phyloP scores from a whole-genome alignment of 1,139 yeast genomes.

The Scheffersomyces segobiensis region DNA sequence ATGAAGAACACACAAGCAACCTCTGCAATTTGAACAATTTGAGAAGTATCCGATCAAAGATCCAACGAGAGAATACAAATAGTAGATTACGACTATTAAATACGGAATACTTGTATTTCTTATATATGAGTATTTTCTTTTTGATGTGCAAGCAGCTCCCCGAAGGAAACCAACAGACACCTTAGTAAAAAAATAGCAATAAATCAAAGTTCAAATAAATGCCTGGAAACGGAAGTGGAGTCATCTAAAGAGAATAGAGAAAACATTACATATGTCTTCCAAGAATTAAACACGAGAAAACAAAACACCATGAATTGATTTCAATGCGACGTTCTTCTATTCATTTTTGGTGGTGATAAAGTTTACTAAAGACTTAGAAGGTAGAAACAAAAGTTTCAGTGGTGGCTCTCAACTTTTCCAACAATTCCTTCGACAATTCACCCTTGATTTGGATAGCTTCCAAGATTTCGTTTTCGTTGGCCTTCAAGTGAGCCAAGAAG shows the following conservation, averaged over 20 bases:
- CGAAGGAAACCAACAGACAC: not conserved
- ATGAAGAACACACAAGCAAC: no score
- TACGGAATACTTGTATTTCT: not conserved
- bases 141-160: not conserved
- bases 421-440: constrained; percentile 83
- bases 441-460: constrained; percentile 86
- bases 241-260: constrained; percentile 5
- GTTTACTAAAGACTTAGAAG: constrained; percentile 43
- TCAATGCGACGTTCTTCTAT: constrained; percentile 1
- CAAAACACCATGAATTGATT: constrained; percentile 1
- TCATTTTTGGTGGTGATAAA: constrained; percentile 10
- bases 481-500: constrained; percentile 86
- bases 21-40: no score
- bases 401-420: constrained; percentile 85
- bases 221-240: not conserved
- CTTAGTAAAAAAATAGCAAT: not conserved
- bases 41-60: no score
- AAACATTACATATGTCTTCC: constrained; percentile 3
- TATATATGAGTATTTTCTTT: not conserved
- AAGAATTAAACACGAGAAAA: not conserved
- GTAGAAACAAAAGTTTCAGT: constrained; percentile 92
- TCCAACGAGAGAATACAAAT: not conserved
- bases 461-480: constrained; percentile 84
- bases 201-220: not conserved
- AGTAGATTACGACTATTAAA: not conserved